Percentiles rank a stretch among this genome's conserved stretches.
Conservation (phyloP, 768 basidiomycete genomes). For the Suillus ampliporus region DNA sequence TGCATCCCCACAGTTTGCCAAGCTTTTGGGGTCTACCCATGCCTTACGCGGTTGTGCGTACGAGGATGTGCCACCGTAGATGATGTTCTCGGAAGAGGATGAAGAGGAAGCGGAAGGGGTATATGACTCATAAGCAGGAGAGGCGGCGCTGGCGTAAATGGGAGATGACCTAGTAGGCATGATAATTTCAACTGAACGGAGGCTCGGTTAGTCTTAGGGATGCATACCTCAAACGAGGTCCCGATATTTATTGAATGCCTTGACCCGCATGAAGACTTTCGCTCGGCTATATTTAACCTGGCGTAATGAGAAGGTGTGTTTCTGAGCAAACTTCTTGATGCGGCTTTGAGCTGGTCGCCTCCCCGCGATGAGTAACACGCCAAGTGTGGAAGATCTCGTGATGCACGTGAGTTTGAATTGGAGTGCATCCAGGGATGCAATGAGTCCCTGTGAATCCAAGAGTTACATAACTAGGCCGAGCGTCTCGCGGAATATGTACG, state of each 20-base stretch:
- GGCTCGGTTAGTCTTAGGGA: constrained; percentile 6
- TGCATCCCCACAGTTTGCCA: constrained; percentile 64
- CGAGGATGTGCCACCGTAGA: constrained; percentile 23
- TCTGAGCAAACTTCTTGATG: constrained; percentile 31
- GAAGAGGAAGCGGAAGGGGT: constrained; percentile 30
- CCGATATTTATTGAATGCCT: constrained; percentile 34
- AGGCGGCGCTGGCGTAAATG: constrained; percentile 33
- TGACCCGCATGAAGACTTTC: constrained; percentile 22
- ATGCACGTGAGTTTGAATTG: constrained; percentile 10
- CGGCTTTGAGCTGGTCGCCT: constrained; percentile 19
- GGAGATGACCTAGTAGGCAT: constrained; percentile 36
- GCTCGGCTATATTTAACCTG: constrained; percentile 31
- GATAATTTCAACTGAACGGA: constrained; percentile 1
- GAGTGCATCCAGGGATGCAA: constrained; percentile 9
- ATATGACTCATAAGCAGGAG: constrained; percentile 34
- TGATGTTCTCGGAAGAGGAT: constrained; percentile 27
- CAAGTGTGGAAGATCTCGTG: constrained; percentile 20
- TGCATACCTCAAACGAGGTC: constrained; percentile 10
- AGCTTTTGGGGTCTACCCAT: constrained; percentile 70
- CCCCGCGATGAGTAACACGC: constrained; percentile 21
- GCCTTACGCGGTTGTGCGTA: constrained; percentile 34
- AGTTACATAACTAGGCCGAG: constrained; percentile 13
- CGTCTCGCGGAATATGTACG: not conserved
- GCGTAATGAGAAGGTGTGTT: constrained; percentile 7
- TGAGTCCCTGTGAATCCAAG: constrained; percentile 4